Evolutionary conservation across 1,284 basidiomycete genomes (phyloP).

Genomic region (Thelephora terrestris): DNA sequence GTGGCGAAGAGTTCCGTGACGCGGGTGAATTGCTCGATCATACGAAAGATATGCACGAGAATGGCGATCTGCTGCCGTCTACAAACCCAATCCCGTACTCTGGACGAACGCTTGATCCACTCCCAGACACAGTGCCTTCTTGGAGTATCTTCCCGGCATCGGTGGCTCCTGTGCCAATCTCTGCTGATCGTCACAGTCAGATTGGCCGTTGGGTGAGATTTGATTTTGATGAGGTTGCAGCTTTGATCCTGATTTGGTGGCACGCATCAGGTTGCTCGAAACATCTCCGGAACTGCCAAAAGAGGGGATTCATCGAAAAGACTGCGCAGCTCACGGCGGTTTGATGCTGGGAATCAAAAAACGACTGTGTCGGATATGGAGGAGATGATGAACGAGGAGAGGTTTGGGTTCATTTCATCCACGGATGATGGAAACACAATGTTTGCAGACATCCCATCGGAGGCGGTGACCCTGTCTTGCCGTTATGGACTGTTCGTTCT

Average conservation of each 20-base stretch:
- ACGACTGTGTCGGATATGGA: slow-evolving; percentile 12
- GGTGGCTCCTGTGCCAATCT: neutral
- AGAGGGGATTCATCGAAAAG: no score
- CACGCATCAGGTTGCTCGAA: slow-evolving; percentile 21
- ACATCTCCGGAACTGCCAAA: slow-evolving; percentile 20
- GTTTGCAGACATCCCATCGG: slow-evolving; percentile 20
- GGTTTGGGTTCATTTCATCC: slow-evolving; percentile 6
- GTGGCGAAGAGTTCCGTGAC: slow-evolving; percentile 9
- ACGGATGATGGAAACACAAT: slow-evolving; percentile 10
- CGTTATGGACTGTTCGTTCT: slow-evolving; percentile 14
- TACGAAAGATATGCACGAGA: slow-evolving; percentile 4
- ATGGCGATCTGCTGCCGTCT: slow-evolving; percentile 5
- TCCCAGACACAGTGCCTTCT: neutral
- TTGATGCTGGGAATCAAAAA: slow-evolving; percentile 15
- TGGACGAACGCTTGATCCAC: neutral
- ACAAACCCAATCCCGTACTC: no score
- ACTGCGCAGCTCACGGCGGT: slow-evolving; percentile 16
- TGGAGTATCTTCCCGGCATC: neutral
- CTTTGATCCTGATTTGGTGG: neutral
- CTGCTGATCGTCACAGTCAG: neutral
- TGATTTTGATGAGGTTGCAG: neutral
- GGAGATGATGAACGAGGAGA: slow-evolving; percentile 10
- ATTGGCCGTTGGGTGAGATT: slow-evolving; percentile 5
- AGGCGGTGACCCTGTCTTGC: slow-evolving; percentile 17
- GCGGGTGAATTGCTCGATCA: slow-evolving; percentile 7